These are phyloP conservation scores for Reutealis trisperma DNA, from an alignment of 345 rosid genomes.

Conservation along the genomic window DNA sequence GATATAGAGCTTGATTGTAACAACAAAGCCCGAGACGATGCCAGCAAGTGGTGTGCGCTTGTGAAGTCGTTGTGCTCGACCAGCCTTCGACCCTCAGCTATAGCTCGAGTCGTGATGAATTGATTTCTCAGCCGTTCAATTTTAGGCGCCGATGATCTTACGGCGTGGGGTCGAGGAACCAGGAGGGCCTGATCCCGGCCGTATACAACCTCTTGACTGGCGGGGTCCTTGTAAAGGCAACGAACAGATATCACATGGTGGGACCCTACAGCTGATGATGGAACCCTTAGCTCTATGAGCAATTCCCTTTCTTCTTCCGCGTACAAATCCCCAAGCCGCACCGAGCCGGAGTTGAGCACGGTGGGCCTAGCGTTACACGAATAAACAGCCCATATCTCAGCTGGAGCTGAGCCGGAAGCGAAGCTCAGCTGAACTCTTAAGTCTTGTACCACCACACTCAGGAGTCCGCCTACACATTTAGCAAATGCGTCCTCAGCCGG, in stretches of 20 bases:
- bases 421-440: constrained; percentile 32
- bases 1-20: constrained; percentile 16
- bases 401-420: constrained; percentile 32
- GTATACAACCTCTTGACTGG: constrained; percentile 32
- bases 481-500: constrained; percentile 65
- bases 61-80: constrained; percentile 21
- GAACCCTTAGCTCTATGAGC: constrained; percentile 30
- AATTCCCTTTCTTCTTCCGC: constrained; percentile 37
- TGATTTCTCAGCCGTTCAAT: constrained; percentile 20
- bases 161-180: constrained; percentile 31
- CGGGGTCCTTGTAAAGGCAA: constrained; percentile 34
- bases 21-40: constrained; percentile 24
- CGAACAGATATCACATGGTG: constrained; percentile 39
- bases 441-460: constrained; percentile 36
- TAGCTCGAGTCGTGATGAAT: constrained; percentile 28
- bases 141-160: constrained; percentile 23
- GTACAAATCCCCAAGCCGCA: constrained; percentile 32
- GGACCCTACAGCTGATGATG: constrained; percentile 23
- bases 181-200: constrained; percentile 31
- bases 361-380: constrained; percentile 21
- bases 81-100: constrained; percentile 30
- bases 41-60: constrained; percentile 30
- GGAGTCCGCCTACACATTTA: constrained; percentile 41
- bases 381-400: constrained; percentile 29
- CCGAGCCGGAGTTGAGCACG: constrained; percentile 22